Evolutionary conservation across 2,329 filamentous ascomycete species (phyloP).

Genomic region (Trichoderma atrobrunneum): DNA sequence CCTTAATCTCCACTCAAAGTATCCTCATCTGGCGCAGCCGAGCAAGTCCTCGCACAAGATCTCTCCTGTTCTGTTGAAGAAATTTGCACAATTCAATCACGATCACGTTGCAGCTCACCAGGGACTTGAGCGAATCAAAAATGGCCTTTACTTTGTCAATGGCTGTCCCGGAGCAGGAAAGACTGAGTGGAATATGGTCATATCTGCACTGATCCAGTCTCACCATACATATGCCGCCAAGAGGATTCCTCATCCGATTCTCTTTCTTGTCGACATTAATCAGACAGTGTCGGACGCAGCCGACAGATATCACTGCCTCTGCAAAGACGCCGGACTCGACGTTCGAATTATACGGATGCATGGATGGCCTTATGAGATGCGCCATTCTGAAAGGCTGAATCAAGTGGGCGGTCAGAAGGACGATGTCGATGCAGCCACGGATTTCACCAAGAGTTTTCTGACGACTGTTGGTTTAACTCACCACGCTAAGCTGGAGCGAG

Average conservation of each 20-base stretch:
- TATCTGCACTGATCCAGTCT: conserved; percentile 39
- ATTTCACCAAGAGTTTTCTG: conserved; percentile 39
- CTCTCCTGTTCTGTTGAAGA: conserved; percentile 27
- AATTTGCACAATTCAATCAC: conserved; percentile 35
- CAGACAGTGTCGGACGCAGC: conserved; percentile 46
- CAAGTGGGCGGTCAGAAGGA: neutral
- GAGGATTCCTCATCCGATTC: conserved; percentile 33
- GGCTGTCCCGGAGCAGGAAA: conserved; percentile 49
- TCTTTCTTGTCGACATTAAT: conserved; percentile 49
- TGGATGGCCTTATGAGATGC: conserved; percentile 40
- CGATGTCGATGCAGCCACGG: conserved; percentile 20
- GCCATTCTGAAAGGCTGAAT: conserved; percentile 32
- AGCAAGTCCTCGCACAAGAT: conserved; percentile 22
- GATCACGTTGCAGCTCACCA: conserved; percentile 40
- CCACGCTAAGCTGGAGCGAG: conserved; percentile 18
- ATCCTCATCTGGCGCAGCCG: conserved; percentile 37
- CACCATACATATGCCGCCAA: conserved; percentile 27
- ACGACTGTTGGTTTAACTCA: conserved; percentile 27
- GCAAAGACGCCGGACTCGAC: conserved; percentile 35
- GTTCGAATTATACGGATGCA: conserved; percentile 40
- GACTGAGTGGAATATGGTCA: conserved; percentile 45
- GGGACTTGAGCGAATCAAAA: conserved; percentile 37
- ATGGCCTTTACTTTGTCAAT: conserved; percentile 44
- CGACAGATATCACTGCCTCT: conserved; percentile 39
- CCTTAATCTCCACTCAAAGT: conserved; percentile 28